Evolutionary conservation across 306 rosid genomes (phyloP).

Genomic region (Cicer cuneatum): DNA sequence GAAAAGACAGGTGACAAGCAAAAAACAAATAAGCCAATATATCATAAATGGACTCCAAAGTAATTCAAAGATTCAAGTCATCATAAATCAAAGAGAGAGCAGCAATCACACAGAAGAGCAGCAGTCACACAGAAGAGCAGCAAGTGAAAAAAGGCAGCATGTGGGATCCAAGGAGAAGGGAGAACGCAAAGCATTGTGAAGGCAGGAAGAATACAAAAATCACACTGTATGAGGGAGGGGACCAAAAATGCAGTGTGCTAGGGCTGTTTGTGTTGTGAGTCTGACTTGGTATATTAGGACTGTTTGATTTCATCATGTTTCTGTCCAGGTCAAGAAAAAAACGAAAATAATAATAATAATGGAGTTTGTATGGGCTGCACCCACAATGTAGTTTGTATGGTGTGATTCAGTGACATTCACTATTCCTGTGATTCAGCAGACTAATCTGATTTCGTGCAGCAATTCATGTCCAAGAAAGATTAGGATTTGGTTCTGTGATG

Average conservation of each 20-base stretch:
- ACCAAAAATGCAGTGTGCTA: not conserved
- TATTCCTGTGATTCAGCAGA: not conserved
- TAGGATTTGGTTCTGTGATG: too few species aligned
- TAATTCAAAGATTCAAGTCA: not conserved
- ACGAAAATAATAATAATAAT: too few species aligned
- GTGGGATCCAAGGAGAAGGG: not conserved
- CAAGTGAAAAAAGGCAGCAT: not conserved
- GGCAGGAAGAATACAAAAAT: not conserved
- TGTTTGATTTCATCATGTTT: not conserved
- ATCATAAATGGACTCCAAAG: not conserved
- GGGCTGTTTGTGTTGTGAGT: not conserved
- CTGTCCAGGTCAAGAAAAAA: not conserved
- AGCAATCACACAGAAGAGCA: not conserved
- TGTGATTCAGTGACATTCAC: not conserved
- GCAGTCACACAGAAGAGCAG: not conserved
- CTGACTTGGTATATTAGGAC: not conserved
- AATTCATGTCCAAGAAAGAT: not conserved
- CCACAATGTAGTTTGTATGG: not conserved
- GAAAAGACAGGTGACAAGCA: not conserved
- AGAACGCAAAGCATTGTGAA: not conserved
- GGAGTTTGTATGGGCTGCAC: not conserved
- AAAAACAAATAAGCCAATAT: not conserved
- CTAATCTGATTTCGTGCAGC: not conserved
- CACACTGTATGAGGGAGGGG: not conserved
- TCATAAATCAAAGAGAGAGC: not conserved